Conservation (phyloP, 345 rosid genomes). For the Hibiscus tridactylites region DNA sequence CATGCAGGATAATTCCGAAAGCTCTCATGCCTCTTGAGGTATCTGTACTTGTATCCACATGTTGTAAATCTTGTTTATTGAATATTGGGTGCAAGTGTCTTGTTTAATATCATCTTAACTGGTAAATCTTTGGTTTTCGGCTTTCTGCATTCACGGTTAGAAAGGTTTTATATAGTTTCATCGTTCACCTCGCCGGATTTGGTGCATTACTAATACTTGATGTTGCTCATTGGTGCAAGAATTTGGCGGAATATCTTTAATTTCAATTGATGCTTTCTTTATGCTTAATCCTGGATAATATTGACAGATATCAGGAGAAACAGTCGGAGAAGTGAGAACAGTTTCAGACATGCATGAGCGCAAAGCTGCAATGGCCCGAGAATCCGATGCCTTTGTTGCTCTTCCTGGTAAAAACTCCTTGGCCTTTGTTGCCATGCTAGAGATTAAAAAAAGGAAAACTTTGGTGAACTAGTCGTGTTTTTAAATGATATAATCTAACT, state of each 20-base stretch:
- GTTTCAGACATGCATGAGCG: slow-evolving; percentile 95
- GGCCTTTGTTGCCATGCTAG: background rate
- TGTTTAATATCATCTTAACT: background rate
- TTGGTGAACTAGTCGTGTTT: background rate
- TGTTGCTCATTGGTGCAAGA: background rate
- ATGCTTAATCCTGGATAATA: background rate
- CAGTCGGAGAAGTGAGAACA: slow-evolving; percentile 77
- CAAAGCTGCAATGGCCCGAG: slow-evolving; percentile 91
- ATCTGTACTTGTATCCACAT: slow-evolving; percentile 7
- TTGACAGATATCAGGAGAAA: slow-evolving; percentile 77
- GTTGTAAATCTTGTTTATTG: background rate
- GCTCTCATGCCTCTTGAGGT: slow-evolving; percentile 97
- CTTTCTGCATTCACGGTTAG: too few species aligned
- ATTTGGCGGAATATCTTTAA: background rate
- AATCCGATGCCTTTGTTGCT: slow-evolving; percentile 91
- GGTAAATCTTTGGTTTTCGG: background rate
- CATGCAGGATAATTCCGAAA: slow-evolving; percentile 84
- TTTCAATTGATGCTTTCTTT: background rate
- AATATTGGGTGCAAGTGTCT: background rate
- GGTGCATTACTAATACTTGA: background rate
- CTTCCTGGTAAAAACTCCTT: slow-evolving; percentile 68
- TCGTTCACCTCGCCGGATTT: background rate
- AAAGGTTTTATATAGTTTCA: background rate
- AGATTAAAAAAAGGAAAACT: slow-evolving; percentile 5
- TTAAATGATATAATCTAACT: background rate